phyloP scores from a whole-genome alignment of 176 grass and related monocot species.

The Oryza glaberrima region DNA sequence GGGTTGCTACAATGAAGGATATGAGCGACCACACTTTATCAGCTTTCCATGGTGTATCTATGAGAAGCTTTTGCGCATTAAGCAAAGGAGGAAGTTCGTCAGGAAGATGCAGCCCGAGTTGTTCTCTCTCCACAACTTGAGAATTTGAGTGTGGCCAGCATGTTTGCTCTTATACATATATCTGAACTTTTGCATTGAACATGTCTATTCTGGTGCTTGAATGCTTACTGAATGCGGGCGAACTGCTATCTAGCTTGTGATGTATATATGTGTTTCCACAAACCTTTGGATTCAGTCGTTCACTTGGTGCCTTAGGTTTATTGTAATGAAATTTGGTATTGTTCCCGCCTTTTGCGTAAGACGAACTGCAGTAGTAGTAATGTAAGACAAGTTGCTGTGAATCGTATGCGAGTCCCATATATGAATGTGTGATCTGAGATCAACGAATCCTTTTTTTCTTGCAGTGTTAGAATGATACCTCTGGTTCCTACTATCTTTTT shows the following conservation, averaged over 20 bases:
- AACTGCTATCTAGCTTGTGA: background rate
- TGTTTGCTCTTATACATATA: conserved; percentile 24
- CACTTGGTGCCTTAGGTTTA: background rate
- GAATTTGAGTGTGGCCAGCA: conserved; percentile 15
- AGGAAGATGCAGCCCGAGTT: conserved; percentile 45
- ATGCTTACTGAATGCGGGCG: background rate
- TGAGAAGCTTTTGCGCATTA: conserved; percentile 69
- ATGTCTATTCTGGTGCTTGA: conserved; percentile 32
- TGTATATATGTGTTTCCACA: background rate
- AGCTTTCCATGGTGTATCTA: conserved; percentile 92
- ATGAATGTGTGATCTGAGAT: background rate
- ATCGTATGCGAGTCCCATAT: background rate
- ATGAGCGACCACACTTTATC: conserved; percentile 69
- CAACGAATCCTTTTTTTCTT: conserved; percentile 12
- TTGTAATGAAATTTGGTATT: background rate
- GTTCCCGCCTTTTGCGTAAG: background rate
- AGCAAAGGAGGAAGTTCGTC: conserved; percentile 50
- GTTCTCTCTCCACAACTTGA: conserved; percentile 25
- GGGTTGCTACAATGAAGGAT: conserved; percentile 60
- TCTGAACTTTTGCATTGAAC: conserved; percentile 22
- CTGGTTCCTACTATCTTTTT: background rate
- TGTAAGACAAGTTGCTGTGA: background rate
- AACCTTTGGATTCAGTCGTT: conserved; percentile 6
- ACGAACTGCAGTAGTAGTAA: background rate
- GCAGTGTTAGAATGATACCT: background rate